Evolutionary conservation across 2,329 filamentous ascomycete species (phyloP).

Genomic region (Raffaelea arxii): DNA sequence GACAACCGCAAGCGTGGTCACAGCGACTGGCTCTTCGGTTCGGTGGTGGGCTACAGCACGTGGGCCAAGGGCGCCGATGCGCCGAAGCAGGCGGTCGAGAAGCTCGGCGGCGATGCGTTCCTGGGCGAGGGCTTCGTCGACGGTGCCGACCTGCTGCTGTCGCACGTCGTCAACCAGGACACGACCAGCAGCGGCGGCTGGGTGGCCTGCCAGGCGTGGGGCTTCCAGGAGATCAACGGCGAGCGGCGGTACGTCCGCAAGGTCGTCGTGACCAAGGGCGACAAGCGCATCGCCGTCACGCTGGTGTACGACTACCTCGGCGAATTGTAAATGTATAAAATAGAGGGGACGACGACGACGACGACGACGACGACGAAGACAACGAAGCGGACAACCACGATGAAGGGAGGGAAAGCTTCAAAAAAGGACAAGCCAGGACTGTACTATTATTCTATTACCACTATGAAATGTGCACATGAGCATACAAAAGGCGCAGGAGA

Average conservation of each 20-base stretch:
- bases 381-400: conserved; percentile 6
- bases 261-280: conserved; percentile 41
- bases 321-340: too few species aligned
- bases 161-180: conserved; percentile 44
- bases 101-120: conserved; percentile 24
- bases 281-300: conserved; percentile 36
- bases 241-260: conserved; percentile 44
- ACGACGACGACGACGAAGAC: conserved; percentile 1
- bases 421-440: too few species aligned
- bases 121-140: conserved; percentile 42
- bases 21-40: conserved; percentile 72
- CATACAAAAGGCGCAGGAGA: too few species aligned
- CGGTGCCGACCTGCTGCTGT: conserved; percentile 56
- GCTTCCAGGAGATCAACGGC: conserved; percentile 44
- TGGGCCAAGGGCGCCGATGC: conserved; percentile 27
- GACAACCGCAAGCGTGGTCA: conserved; percentile 50
- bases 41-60: conserved; percentile 49
- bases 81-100: conserved; percentile 37
- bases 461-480: too few species aligned
- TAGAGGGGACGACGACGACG: conserved; percentile 3
- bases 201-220: conserved; percentile 50
- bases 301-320: conserved; percentile 46
- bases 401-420: conserved; percentile 8
- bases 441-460: too few species aligned
- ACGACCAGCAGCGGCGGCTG: conserved; percentile 36